Evolutionary conservation across 306 rosid genomes (phyloP).

Genomic region (Geum urbanum): DNA sequence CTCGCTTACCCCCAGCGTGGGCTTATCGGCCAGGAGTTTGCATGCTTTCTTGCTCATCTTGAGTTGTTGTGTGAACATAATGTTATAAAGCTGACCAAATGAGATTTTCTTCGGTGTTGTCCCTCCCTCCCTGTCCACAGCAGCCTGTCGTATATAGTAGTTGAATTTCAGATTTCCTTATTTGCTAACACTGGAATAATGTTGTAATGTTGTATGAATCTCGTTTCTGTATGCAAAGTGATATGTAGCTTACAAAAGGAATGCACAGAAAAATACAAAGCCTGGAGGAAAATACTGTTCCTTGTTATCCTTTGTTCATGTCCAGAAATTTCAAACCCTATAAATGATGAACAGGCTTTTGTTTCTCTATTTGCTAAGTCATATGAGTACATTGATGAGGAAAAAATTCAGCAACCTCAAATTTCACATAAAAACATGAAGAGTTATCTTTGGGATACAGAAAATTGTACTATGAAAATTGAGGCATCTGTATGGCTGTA

Average conservation of each 20-base stretch:
- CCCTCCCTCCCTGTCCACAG: neutral
- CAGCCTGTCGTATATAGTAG: conserved; percentile 30
- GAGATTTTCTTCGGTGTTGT: neutral
- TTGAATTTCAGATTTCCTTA: neutral
- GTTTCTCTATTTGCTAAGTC: too few relatives aligned
- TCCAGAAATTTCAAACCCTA: too few relatives aligned
- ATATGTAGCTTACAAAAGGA: neutral
- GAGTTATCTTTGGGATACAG: too few relatives aligned
- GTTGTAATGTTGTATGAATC: conserved; percentile 6
- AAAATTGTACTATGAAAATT: too few relatives aligned
- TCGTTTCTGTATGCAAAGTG: neutral
- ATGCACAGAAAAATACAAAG: neutral
- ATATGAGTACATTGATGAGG: too few relatives aligned
- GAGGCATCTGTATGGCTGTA: too few relatives aligned
- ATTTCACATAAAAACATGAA: too few relatives aligned
- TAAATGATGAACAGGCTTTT: too few relatives aligned
- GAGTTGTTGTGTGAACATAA: conserved; percentile 28
- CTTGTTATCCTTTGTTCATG: too few relatives aligned
- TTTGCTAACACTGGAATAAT: neutral
- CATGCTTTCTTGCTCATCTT: conserved; percentile 99
- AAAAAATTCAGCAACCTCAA: too few relatives aligned
- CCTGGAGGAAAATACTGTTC: neutral
- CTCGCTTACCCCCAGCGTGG: conserved; percentile 99
- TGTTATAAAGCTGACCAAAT: conserved; percentile 20
- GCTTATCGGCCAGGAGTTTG: conserved; percentile 97